Conservation (phyloP, 148 eudicot genomes). For the Chenopodium formosanum region DNA sequence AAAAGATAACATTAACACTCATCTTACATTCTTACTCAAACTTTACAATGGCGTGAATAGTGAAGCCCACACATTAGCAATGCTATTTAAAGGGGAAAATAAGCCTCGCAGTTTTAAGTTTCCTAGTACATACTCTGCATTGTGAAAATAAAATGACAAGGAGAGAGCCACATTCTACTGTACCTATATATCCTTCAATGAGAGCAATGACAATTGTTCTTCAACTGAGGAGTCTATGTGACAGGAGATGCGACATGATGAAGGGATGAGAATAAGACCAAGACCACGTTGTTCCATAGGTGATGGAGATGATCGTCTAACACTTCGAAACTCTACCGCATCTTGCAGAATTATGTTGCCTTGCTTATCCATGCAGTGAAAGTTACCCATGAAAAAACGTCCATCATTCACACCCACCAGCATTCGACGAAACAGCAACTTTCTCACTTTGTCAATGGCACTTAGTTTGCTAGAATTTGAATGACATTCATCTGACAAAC, state of each 20-base stretch:
- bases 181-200: constrained; percentile 33
- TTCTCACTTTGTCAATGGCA: constrained; percentile 45
- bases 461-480: constrained; percentile 24
- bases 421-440: constrained; percentile 63
- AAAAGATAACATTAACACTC: no score
- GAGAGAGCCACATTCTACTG: not conserved
- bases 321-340: constrained; percentile 75
- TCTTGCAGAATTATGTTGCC: constrained; percentile 95
- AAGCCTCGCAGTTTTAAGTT: not conserved
- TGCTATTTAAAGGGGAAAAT: not conserved
- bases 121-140: not conserved
- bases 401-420: constrained; percentile 79
- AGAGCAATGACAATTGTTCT: constrained; percentile 59
- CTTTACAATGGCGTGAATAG: not conserved
- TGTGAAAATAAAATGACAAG: not conserved
- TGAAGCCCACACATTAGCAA: not conserved
- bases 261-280: constrained; percentile 85
- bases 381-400: constrained; percentile 75
- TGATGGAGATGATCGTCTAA: constrained; percentile 61
- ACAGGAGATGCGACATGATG: constrained; percentile 69
- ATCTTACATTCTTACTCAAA: not conserved
- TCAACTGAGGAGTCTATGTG: constrained; percentile 72
- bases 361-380: constrained; percentile 87
- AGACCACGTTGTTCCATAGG: constrained; percentile 85
- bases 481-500: constrained; percentile 19